phyloP scores from a whole-genome alignment of 2,329 filamentous ascomycete genomes.

The Clarireedia sp. region DNA sequence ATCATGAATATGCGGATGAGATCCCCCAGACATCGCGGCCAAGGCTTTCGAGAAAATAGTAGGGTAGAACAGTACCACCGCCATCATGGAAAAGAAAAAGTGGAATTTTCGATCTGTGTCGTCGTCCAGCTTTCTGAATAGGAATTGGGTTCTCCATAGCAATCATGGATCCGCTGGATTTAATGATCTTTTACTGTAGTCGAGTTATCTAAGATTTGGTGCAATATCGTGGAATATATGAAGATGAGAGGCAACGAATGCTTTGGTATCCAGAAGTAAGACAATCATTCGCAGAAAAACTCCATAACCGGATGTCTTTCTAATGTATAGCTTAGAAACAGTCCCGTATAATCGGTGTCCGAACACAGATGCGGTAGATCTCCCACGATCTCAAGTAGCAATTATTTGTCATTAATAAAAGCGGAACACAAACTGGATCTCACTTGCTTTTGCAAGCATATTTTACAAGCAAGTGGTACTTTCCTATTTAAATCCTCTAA shows the following conservation, averaged over 20 bases:
- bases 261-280: no score
- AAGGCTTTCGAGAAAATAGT: slow-evolving; percentile 6
- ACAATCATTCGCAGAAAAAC: background rate
- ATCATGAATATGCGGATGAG: slow-evolving; percentile 2
- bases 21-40: slow-evolving; percentile 1
- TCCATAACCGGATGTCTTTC: no score
- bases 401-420: no score
- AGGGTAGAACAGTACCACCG: background rate
- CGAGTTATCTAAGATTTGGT: no score
- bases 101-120: slow-evolving; percentile 2
- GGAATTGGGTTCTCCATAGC: background rate
- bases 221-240: background rate
- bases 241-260: background rate
- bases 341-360: background rate
- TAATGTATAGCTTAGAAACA: background rate
- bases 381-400: no score
- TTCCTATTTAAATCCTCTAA: no score
- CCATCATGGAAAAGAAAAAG: slow-evolving; percentile 5
- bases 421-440: no score
- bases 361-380: no score
- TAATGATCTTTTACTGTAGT: no score
- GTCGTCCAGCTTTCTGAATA: background rate
- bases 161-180: no score
- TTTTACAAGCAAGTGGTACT: no score
- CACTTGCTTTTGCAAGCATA: no score